These are phyloP conservation scores for Globisporangium heterothallicum DNA, from an alignment of 352 stramenopile species.

Conservation along the genomic window DNA sequence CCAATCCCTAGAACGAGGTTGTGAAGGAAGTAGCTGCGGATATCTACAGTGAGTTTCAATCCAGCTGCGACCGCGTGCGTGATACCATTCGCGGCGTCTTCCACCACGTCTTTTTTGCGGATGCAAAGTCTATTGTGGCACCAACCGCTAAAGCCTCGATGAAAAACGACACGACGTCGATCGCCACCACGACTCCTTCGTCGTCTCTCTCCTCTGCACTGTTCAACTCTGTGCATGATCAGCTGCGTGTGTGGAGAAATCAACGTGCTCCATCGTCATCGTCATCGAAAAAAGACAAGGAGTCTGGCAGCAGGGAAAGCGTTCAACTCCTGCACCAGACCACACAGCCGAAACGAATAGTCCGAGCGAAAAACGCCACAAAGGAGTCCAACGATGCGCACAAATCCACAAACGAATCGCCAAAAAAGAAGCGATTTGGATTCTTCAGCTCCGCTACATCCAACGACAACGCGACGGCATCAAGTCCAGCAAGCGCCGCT, in stretches of 20 bases:
- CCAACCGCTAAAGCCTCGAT: no score
- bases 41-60: constrained; percentile 32
- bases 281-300: not conserved
- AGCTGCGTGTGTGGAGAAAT: constrained; percentile 1
- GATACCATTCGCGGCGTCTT: constrained; percentile 11
- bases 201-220: not conserved
- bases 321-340: not conserved
- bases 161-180: not conserved
- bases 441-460: constrained; percentile 19
- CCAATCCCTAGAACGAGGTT: constrained; percentile 16
- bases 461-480: not conserved
- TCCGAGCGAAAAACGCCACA: not conserved
- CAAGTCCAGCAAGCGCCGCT: not conserved
- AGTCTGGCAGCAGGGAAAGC: no score
- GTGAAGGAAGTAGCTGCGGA: constrained; percentile 25
- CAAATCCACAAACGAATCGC: not conserved
- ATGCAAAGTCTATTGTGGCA: not conserved
- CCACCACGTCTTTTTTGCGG: constrained; percentile 20
- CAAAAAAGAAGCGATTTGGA: constrained; percentile 11
- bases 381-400: not conserved
- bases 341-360: not conserved
- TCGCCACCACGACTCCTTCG: not conserved
- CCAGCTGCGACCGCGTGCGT: constrained; percentile 19
- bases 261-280: not conserved
- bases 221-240: constrained; percentile 2